A percentile compares a stretch with the other conserved stretches of the same genome.
These are phyloP conservation scores for Prunus campanulata DNA, from an alignment of 306 rosid species.

Conservation along the genomic window DNA sequence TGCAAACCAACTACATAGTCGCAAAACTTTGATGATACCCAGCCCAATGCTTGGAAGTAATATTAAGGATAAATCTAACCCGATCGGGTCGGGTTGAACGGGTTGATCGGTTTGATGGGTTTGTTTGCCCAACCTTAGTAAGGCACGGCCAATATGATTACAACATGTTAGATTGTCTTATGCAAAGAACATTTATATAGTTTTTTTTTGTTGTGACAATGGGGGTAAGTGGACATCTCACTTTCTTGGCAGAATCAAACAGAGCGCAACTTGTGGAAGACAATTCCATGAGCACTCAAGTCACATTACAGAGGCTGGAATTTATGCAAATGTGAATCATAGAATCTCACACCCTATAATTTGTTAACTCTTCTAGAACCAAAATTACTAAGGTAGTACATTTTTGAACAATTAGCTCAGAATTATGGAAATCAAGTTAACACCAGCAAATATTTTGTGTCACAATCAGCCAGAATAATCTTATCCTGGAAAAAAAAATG, in stretches of 20 bases:
- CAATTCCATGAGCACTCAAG: conserved; percentile 1
- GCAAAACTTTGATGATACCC: not conserved
- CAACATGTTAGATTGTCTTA: not conserved
- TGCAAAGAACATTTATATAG: not conserved
- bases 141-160: no score
- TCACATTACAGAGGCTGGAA: not conserved
- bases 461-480: conserved; percentile 7
- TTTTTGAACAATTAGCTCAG: no score
- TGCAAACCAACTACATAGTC: no score
- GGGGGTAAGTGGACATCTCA: not conserved
- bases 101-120: not conserved
- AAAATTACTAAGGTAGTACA: not conserved
- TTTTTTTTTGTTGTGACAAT: not conserved
- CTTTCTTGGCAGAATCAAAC: not conserved
- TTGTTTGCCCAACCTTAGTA: not conserved
- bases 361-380: not conserved
- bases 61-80: no score
- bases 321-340: no score
- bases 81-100: not conserved
- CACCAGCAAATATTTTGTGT: not conserved
- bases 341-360: not conserved
- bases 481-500: not conserved
- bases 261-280: not conserved
- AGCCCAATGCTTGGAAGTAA: not conserved
- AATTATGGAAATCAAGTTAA: not conserved